Evolutionary conservation across 345 rosid genomes (phyloP).

Genomic region (Durio zibethinus): DNA sequence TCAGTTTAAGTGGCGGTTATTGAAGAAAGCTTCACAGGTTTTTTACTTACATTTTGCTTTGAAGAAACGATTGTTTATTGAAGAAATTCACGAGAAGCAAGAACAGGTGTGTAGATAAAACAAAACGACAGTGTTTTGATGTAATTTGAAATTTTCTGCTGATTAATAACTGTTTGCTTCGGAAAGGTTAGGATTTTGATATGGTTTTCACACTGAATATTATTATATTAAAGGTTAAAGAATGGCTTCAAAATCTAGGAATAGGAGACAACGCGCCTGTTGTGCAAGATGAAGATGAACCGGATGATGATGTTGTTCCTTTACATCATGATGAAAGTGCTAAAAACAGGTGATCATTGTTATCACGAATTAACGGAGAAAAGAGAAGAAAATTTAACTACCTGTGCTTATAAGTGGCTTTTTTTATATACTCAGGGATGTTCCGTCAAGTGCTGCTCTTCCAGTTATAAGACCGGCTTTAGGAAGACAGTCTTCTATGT

Average conservation of each 20-base stretch:
- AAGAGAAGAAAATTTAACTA: background rate
- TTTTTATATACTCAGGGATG: slow-evolving; percentile 66
- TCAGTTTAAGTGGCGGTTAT: slow-evolving; percentile 88
- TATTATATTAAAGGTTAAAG: slow-evolving; percentile 88
- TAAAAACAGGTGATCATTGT: slow-evolving; percentile 60
- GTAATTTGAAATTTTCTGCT: background rate
- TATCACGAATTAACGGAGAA: background rate
- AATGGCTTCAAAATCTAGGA: slow-evolving; percentile 99
- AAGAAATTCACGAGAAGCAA: slow-evolving; percentile 98
- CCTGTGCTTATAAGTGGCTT: slow-evolving; percentile 31
- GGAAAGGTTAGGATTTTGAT: slow-evolving; percentile 40
- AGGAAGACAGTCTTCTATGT: slow-evolving; percentile 88
- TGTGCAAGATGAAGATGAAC: slow-evolving; percentile 78
- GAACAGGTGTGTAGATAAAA: slow-evolving; percentile 67
- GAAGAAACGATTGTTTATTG: slow-evolving; percentile 86
- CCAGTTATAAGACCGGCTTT: slow-evolving; percentile 87
- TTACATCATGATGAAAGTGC: slow-evolving; percentile 72
- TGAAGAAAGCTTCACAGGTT: slow-evolving; percentile 89
- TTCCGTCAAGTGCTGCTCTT: slow-evolving; percentile 96
- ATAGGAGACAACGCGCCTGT: slow-evolving; percentile 72
- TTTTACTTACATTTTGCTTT: slow-evolving; percentile 83
- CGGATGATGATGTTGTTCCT: slow-evolving; percentile 64
- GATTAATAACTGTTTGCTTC: slow-evolving; percentile 13
- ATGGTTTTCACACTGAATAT: slow-evolving; percentile 39
- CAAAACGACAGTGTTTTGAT: background rate